Percentiles rank a stretch among this genome's conserved stretches.
Conservation (phyloP, 2,329 filamentous ascomycete species). For the Pseudogymnoascus sp. region DNA sequence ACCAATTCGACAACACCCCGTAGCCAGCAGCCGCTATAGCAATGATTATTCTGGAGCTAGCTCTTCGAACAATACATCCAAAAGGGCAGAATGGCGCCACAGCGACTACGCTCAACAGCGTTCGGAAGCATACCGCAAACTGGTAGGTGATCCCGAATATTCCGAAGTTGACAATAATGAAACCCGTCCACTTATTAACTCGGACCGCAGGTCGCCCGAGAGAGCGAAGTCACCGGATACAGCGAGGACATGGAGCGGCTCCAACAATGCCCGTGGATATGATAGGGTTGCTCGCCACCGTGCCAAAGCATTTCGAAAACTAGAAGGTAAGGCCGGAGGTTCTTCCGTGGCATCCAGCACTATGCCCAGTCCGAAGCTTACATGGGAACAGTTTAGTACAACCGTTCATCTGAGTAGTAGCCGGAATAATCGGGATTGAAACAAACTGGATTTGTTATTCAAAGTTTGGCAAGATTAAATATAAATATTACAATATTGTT, state of each 20-base stretch:
- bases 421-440: not conserved
- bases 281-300: not conserved
- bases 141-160: not conserved
- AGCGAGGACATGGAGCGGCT: conserved; percentile 1
- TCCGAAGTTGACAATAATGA: not conserved
- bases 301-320: not conserved
- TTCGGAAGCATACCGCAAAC: conserved; percentile 10
- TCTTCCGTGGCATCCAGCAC: not conserved
- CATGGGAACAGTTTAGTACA: not conserved
- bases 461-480: not conserved
- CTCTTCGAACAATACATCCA: not conserved
- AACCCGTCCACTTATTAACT: not conserved
- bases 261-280: not conserved
- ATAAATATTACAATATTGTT: not conserved
- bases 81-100: not conserved
- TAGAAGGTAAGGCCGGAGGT: not conserved
- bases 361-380: not conserved
- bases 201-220: not conserved
- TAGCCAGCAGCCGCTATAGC: not conserved
- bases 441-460: not conserved
- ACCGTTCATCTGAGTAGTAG: not conserved
- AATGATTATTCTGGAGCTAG: not conserved
- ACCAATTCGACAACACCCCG: not conserved
- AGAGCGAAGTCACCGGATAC: not conserved
- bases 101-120: not conserved